Evolutionary conservation across 1,139 yeast species (phyloP).

Genomic region (Debaryomyces coudertii): DNA sequence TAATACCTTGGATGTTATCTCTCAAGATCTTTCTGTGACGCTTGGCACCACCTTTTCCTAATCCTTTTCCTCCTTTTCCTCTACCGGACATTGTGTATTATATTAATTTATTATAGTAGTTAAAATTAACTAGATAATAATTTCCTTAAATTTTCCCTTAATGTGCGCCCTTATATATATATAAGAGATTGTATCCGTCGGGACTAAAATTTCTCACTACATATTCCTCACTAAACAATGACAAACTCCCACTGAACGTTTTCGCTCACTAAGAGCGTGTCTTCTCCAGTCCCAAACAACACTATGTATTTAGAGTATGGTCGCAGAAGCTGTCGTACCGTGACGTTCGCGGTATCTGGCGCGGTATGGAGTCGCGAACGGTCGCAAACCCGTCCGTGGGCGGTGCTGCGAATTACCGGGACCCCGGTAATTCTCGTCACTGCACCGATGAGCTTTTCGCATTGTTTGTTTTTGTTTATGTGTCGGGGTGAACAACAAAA

Average conservation of each 20-base stretch:
- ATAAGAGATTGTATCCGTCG: not conserved
- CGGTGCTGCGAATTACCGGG: not conserved
- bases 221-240: conserved; percentile 1
- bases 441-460: not conserved
- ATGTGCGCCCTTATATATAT: conserved; percentile 7
- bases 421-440: not conserved
- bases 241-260: not conserved
- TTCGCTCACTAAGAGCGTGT: not conserved
- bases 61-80: conserved; percentile 99
- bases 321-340: not conserved
- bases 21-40: conserved; percentile 99
- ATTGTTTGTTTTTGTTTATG: conserved; percentile 2
- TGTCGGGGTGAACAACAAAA: not conserved
- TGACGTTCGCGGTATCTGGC: conserved; percentile 1
- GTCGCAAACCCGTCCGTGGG: not conserved
- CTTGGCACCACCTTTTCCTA: conserved; percentile 99
- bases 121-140: not conserved
- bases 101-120: conserved; percentile 7
- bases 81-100: conserved; percentile 85
- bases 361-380: not conserved
- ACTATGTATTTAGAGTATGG: not conserved
- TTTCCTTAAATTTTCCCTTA: not conserved
- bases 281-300: conserved; percentile 5
- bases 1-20: conserved; percentile 99
- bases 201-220: not conserved